phyloP scores from a whole-genome alignment of 2,329 filamentous ascomycete genomes.

The Parafenestella ontariensis region DNA sequence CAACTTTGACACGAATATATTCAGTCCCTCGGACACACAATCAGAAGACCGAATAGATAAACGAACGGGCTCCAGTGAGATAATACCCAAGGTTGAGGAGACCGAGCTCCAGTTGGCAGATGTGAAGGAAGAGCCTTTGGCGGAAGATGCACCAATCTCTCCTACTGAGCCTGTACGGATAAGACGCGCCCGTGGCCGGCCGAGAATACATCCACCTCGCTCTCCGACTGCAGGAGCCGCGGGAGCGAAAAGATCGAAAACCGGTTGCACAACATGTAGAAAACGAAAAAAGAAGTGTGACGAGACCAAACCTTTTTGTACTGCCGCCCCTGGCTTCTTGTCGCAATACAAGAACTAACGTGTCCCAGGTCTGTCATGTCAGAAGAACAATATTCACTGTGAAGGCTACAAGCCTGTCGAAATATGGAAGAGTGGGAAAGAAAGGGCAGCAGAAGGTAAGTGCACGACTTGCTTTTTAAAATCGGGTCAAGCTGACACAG shows the following conservation, averaged over 20 bases:
- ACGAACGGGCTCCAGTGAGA: slow-evolving; percentile 40
- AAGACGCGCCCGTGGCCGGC: slow-evolving; percentile 69
- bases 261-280: slow-evolving; percentile 66
- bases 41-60: slow-evolving; percentile 35
- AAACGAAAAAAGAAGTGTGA: slow-evolving; percentile 68
- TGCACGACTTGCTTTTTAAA: neutral
- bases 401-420: slow-evolving; percentile 89
- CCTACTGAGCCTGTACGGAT: slow-evolving; percentile 47
- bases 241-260: slow-evolving; percentile 73
- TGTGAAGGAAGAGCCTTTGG: slow-evolving; percentile 43
- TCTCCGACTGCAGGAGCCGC: slow-evolving; percentile 69
- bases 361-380: slow-evolving; percentile 76
- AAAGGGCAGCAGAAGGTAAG: slow-evolving; percentile 71
- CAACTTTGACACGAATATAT: slow-evolving; percentile 41
- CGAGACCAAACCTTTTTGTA: slow-evolving; percentile 56
- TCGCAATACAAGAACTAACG: slow-evolving; percentile 27
- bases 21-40: slow-evolving; percentile 31
- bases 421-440: slow-evolving; percentile 85
- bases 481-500: slow-evolving; percentile 21
- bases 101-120: slow-evolving; percentile 53
- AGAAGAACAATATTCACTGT: slow-evolving; percentile 91
- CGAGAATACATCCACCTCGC: slow-evolving; percentile 78
- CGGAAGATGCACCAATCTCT: slow-evolving; percentile 42
- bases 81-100: slow-evolving; percentile 64
- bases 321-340: slow-evolving; percentile 6